Conservation (phyloP, 257 asterid species). For the Capsicum baccatum region DNA sequence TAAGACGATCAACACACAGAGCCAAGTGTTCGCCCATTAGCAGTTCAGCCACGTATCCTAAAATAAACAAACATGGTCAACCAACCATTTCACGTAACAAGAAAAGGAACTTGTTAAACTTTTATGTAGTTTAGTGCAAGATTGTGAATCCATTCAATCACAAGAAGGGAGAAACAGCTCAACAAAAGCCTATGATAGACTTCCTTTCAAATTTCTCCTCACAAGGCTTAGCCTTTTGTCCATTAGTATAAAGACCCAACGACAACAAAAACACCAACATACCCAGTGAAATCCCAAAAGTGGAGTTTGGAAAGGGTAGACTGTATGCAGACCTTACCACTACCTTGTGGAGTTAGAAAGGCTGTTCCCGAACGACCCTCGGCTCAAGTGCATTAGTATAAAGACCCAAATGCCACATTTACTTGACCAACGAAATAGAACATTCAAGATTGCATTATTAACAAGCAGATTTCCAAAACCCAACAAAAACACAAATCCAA, state of each 20-base stretch:
- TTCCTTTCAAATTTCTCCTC: neutral
- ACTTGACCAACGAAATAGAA: neutral
- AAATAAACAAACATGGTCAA: slow-evolving; percentile 22
- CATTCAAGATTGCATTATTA: neutral
- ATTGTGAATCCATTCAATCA: neutral
- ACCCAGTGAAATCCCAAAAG: no score
- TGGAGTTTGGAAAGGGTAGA: no score
- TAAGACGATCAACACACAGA: slow-evolving; percentile 44
- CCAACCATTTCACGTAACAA: neutral
- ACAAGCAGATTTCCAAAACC: neutral
- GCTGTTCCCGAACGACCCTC: no score
- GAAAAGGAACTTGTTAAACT: neutral
- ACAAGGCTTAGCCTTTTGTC: slow-evolving; percentile 6
- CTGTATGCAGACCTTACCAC: no score
- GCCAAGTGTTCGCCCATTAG: slow-evolving; percentile 52
- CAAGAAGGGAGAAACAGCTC: neutral
- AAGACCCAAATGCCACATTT: neutral
- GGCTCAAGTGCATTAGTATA: neutral
- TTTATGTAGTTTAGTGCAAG: neutral
- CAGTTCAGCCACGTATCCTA: neutral
- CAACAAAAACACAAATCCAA: neutral
- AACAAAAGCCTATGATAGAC: neutral
- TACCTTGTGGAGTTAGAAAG: no score
- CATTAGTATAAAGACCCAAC: neutral
- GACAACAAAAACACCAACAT: no score